These are phyloP conservation scores for Clarkia xantiana DNA, from an alignment of 345 rosid genomes.

Conservation along the genomic window DNA sequence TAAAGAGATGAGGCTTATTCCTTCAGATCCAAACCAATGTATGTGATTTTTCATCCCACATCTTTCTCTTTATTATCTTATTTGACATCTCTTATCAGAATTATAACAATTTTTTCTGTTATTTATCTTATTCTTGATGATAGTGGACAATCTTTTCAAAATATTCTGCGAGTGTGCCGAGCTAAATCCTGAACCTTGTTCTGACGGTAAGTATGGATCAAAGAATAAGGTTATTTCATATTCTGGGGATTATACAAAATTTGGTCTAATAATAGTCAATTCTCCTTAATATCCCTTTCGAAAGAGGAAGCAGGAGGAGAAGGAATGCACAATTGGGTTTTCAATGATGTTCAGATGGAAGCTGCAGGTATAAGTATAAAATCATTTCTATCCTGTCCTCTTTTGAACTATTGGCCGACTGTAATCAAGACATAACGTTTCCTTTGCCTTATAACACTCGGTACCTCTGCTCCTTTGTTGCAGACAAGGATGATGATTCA, in stretches of 20 bases:
- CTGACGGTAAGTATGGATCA: constrained; percentile 37
- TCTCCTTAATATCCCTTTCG: not conserved
- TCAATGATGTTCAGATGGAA: constrained; percentile 65
- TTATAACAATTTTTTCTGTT: too few species aligned
- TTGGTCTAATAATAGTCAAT: not conserved
- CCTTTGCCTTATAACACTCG: too few species aligned
- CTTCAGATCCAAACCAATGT: constrained; percentile 76
- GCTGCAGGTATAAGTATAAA: constrained; percentile 39
- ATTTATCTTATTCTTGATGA: not conserved
- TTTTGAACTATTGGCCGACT: too few species aligned
- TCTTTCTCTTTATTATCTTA: not conserved
- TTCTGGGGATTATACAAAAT: too few species aligned
- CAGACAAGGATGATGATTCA: too few species aligned
- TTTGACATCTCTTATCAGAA: not conserved
- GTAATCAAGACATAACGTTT: too few species aligned
- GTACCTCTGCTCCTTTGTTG: not conserved
- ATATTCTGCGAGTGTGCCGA: constrained; percentile 85
- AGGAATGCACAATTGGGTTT: constrained; percentile 52
- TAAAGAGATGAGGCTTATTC: constrained; percentile 86
- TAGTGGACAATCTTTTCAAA: constrained; percentile 82
- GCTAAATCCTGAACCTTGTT: constrained; percentile 70
- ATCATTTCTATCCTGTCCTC: too few species aligned
- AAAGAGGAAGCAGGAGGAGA: constrained; percentile 32
- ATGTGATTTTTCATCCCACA: constrained; percentile 3
- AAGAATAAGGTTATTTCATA: too few species aligned